phyloP scores from a whole-genome alignment of 1,284 basidiomycete species.

The Exobasidium cylindrosporum region DNA sequence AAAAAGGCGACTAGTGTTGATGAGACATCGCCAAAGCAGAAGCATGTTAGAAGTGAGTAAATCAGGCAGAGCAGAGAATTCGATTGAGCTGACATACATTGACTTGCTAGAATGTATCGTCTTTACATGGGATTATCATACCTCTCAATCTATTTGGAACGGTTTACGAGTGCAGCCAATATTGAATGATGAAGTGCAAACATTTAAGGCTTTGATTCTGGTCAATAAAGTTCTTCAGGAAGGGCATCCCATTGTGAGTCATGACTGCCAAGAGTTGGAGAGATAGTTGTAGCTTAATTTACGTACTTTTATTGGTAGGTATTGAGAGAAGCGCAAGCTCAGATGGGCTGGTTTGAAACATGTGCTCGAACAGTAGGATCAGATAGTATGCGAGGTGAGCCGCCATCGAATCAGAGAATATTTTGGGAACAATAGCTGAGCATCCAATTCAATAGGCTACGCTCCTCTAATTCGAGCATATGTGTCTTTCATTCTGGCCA shows the following conservation, averaged over 20 bases:
- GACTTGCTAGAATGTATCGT: conserved; percentile 53
- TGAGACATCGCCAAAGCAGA: conserved; percentile 54
- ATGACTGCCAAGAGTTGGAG: background rate
- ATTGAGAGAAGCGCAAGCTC: conserved; percentile 51
- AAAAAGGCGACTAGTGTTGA: conserved; percentile 53
- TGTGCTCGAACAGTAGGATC: conserved; percentile 46
- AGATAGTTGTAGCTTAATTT: background rate
- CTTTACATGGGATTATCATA: conserved; percentile 55
- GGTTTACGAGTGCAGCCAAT: conserved; percentile 53
- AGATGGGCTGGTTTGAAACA: conserved; percentile 54
- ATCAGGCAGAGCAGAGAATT: background rate
- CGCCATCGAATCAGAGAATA: background rate
- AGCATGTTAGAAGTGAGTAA: conserved; percentile 53
- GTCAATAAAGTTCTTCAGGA: conserved; percentile 55
- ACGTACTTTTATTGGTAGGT: conserved; percentile 2
- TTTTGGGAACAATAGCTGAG: background rate
- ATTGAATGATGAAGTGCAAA: conserved; percentile 53
- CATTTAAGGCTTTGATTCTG: conserved; percentile 55
- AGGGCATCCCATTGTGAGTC: conserved; percentile 45
- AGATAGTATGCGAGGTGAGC: conserved; percentile 34
- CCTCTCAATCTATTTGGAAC: conserved; percentile 52
- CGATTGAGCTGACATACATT: too few species aligned
- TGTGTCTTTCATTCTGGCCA: conserved; percentile 51
- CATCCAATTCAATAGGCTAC: conserved; percentile 29
- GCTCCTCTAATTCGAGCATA: conserved; percentile 51